phyloP scores from a whole-genome alignment of 2,329 filamentous ascomycete species.

The Lasiodiplodia sp. region DNA sequence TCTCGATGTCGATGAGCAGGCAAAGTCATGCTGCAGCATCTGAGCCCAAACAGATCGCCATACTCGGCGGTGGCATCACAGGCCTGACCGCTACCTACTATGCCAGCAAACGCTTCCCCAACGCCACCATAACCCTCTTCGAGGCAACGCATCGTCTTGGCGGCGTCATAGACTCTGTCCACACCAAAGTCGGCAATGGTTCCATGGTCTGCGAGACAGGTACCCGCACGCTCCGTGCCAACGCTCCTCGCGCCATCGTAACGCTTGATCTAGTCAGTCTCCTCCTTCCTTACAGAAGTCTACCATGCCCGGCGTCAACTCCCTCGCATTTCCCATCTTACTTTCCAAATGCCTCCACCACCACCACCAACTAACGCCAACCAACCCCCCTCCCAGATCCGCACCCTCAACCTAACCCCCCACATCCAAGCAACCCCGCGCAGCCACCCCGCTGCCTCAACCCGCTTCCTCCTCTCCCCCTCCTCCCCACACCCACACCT shows the following conservation, averaged over 20 bases:
- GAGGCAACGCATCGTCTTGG: conserved; percentile 6
- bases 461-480: conserved; percentile 11
- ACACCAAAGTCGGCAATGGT: neutral
- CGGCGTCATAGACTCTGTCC: conserved; percentile 13
- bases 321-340: too few relatives aligned
- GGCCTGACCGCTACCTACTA: conserved; percentile 11
- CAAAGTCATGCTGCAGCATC: neutral
- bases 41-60: neutral
- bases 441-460: neutral
- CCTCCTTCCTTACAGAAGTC: too few relatives aligned
- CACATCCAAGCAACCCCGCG: neutral
- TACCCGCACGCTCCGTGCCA: conserved; percentile 7
- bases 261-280: conserved; percentile 6
- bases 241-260: conserved; percentile 12
- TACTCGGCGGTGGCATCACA: conserved; percentile 20
- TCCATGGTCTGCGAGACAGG: conserved; percentile 8
- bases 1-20: neutral
- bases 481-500: neutral
- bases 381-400: neutral
- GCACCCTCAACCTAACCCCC: neutral
- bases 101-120: conserved; percentile 7
- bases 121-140: conserved; percentile 13
- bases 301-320: too few relatives aligned
- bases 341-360: too few relatives aligned
- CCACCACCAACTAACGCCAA: neutral